Percentiles rank a stretch among this genome's conserved stretches.
Conservation (phyloP, 768 basidiomycete genomes). For the Xerocomellus chrysenteron region DNA sequence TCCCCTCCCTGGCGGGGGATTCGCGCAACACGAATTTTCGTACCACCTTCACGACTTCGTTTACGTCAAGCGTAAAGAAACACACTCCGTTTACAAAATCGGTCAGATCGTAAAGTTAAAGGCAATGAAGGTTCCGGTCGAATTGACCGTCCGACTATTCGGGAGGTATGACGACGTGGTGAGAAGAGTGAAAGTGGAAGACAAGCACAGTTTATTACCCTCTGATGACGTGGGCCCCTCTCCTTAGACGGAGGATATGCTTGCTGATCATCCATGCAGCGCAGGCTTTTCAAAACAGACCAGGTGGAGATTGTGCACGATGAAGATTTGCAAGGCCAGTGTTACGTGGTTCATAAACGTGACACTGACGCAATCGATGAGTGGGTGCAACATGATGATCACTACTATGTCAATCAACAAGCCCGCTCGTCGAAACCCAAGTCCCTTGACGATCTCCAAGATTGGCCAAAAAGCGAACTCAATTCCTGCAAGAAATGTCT, state of each 20-base stretch:
- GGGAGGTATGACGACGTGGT: constrained; percentile 46
- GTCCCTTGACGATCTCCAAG: constrained; percentile 21
- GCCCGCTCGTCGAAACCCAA: constrained; percentile 18
- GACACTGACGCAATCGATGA: constrained; percentile 31
- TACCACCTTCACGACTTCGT: constrained; percentile 66
- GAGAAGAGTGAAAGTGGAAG: constrained; percentile 15
- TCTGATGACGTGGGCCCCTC: constrained; percentile 43
- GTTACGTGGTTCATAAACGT: constrained; percentile 44
- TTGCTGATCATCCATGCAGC: constrained; percentile 20
- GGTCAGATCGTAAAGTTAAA: constrained; percentile 53
- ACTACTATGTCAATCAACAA: constrained; percentile 52
- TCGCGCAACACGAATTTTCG: constrained; percentile 39
- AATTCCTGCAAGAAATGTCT: constrained; percentile 42
- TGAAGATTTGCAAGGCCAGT: constrained; percentile 51
- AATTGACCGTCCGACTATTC: constrained; percentile 42
- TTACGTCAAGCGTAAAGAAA: constrained; percentile 44
- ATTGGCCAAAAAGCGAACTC: constrained; percentile 32
- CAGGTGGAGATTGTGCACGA: constrained; percentile 27
- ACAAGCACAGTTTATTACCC: constrained; percentile 16
- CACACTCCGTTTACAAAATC: constrained; percentile 41
- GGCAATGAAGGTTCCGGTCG: constrained; percentile 19
- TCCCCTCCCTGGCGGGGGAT: constrained; percentile 33
- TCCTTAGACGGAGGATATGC: neutral
- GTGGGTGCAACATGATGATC: constrained; percentile 55
- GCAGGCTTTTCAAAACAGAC: constrained; percentile 43